These are phyloP conservation scores for Collybiopsis luxurians DNA, from an alignment of 768 basidiomycete genomes.

Conservation along the genomic window DNA sequence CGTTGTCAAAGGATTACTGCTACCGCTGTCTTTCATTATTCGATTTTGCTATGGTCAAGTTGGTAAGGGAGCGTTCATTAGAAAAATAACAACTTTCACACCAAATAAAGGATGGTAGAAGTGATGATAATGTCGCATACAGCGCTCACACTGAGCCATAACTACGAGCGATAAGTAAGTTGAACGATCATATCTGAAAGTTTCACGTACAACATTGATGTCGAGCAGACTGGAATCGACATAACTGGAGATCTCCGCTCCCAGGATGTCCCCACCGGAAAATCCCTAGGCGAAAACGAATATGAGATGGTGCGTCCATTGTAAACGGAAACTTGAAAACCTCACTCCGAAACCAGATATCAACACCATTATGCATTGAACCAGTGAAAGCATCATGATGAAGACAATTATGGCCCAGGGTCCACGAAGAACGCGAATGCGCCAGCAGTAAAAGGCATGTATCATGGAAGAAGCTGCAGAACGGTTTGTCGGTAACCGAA, in stretches of 20 bases:
- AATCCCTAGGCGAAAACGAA: background rate
- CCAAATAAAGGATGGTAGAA: conserved; percentile 21
- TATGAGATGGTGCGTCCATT: too few relatives aligned
- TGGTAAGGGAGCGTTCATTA: too few relatives aligned
- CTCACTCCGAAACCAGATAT: conserved; percentile 7
- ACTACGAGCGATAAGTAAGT: conserved; percentile 3
- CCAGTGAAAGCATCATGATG: conserved; percentile 7
- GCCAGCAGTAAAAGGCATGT: conserved; percentile 20
- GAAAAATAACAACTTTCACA: conserved; percentile 7
- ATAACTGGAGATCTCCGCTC: background rate
- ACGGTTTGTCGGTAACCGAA: too few relatives aligned
- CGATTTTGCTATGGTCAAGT: background rate
- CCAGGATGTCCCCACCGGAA: background rate
- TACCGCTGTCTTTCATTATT: conserved; percentile 3
- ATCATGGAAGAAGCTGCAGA: conserved; percentile 3
- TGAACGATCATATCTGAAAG: background rate
- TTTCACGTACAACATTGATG: background rate
- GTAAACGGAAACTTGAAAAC: background rate
- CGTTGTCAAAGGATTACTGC: background rate
- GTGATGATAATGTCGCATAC: conserved; percentile 22
- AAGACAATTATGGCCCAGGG: background rate
- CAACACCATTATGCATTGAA: conserved; percentile 7
- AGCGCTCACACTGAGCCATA: conserved; percentile 23
- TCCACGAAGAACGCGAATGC: conserved; percentile 16
- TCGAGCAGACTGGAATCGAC: background rate